Base-by-base conservation (phyloP, 495 filamentous ascomycete genomes). In the Mytilinidion resinicola region DNA sequence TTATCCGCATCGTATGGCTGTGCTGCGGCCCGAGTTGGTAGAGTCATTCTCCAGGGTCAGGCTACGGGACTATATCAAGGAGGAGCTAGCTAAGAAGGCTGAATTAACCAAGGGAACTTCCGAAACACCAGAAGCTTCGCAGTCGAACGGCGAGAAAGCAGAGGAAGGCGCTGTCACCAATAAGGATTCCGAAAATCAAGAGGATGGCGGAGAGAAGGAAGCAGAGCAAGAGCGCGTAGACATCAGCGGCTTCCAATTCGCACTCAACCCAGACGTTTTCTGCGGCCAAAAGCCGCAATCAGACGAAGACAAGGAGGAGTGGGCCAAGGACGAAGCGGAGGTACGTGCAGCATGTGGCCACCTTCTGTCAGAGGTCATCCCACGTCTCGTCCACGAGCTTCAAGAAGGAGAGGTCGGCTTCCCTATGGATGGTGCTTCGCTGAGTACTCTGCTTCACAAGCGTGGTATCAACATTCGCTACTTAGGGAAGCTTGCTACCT, bases 391-490 rank as follows among this genome's bases (percentile, higher is more conserved):
- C 51, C 80, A 85, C 64, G 91, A 97, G 62, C 82, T 97, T 46
- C 86, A 87, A 68, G 88, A 95, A 64, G 89, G 90, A 9, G 95
- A 99, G 60, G 85, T 96, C 49, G 90, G 91, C 60, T 96, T 96
- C 78, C 95, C 95, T 38, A 96, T 97, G 90, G 95, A 99, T 67
- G 95, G 95, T 41, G 82, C 88, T 64, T 96, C 91, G 21, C 78
- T 99, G 56, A 89, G 84, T 60, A 82, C 85, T 61, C 81, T 96
- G 42, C 81, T 99, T 76, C 95, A 99, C 76, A 95, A 95, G 75
- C 90, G 95, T 36, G 95, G 95, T 71, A 88, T 99, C 75, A 99
- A 97, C 77, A 81, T 96, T 61, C 85, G 95, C 67, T 99, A 99
- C 73, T 81, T 99, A 30, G 95, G 95, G 50, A 87, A 82, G 69